Evolutionary conservation across 768 basidiomycete genomes (phyloP).

Genomic region (Termitomyces sp.): DNA sequence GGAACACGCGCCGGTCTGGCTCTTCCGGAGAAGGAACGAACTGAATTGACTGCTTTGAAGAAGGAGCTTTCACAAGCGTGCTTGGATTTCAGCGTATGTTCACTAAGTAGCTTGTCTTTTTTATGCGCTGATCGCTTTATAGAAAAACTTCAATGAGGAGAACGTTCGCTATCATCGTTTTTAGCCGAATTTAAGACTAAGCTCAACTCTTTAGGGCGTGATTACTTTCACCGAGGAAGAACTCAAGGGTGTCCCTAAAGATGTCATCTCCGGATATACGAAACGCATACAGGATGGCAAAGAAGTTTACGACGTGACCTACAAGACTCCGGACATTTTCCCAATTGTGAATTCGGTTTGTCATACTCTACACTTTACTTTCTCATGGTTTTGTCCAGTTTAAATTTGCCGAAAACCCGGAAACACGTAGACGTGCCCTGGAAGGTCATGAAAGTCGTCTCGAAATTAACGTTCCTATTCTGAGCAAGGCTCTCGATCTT

Average conservation of each 20-base stretch:
- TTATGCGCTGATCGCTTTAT: slow-evolving; percentile 3
- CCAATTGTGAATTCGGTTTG: slow-evolving; percentile 54
- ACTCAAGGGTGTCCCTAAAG: slow-evolving; percentile 76
- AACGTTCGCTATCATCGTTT: slow-evolving; percentile 42
- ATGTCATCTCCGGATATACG: slow-evolving; percentile 75
- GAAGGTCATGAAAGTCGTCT: slow-evolving; percentile 72
- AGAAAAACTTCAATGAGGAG: slow-evolving; percentile 93
- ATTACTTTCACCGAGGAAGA: slow-evolving; percentile 70
- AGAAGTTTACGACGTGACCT: slow-evolving; percentile 71
- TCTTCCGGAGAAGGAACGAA: slow-evolving; percentile 62
- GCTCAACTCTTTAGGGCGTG: slow-evolving; percentile 39
- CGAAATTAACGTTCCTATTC: slow-evolving; percentile 65
- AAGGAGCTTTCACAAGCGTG: slow-evolving; percentile 77
- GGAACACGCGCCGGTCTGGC: slow-evolving; percentile 79
- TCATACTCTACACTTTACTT: slow-evolving; percentile 1
- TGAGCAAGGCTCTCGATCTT: slow-evolving; percentile 65
- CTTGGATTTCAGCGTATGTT: slow-evolving; percentile 74
- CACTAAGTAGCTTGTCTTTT: not conserved
- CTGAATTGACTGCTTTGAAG: slow-evolving; percentile 57
- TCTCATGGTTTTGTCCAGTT: slow-evolving; percentile 43
- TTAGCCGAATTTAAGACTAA: not conserved
- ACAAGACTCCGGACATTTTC: slow-evolving; percentile 81
- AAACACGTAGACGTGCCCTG: slow-evolving; percentile 63
- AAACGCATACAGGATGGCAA: slow-evolving; percentile 59
- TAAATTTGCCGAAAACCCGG: slow-evolving; percentile 73